These are phyloP conservation scores for Ambrosiella beaveri DNA, from an alignment of 2,329 filamentous ascomycete species.

Conservation along the genomic window DNA sequence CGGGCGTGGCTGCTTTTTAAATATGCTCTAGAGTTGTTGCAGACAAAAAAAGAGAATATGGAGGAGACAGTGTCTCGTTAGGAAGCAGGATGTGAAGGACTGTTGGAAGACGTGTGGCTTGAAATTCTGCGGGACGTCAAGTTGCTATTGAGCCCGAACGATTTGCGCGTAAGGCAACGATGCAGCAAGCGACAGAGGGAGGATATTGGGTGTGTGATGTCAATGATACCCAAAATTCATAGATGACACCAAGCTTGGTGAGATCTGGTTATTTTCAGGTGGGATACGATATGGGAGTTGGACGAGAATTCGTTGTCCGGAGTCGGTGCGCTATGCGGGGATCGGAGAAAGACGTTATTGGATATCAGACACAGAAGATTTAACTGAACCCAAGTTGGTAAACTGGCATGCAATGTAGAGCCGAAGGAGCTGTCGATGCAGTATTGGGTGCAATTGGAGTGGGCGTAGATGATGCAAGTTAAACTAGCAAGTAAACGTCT, in stretches of 20 bases:
- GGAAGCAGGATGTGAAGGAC: neutral
- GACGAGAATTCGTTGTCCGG: too few species aligned
- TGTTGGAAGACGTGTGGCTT: neutral
- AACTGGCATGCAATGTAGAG: neutral
- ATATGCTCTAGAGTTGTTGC: too few species aligned
- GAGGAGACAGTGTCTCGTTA: neutral
- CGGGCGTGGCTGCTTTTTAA: neutral
- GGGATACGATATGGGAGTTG: neutral
- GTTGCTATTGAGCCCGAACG: neutral
- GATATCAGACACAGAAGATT: too few species aligned
- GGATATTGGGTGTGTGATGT: neutral
- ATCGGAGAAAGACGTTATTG: too few species aligned
- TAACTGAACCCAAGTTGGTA: neutral
- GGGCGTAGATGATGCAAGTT: neutral
- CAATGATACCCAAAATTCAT: neutral
- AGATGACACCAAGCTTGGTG: neutral
- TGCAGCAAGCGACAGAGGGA: neutral
- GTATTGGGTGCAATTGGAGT: neutral
- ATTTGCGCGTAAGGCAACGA: neutral
- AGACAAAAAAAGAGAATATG: neutral
- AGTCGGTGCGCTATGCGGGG: too few species aligned
- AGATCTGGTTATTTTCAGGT: neutral
- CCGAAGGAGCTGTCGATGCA: neutral
- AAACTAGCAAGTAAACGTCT: too few species aligned
- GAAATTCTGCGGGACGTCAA: neutral